phyloP scores from a whole-genome alignment of 73 alveolate species.

The Stentor roeselii region DNA sequence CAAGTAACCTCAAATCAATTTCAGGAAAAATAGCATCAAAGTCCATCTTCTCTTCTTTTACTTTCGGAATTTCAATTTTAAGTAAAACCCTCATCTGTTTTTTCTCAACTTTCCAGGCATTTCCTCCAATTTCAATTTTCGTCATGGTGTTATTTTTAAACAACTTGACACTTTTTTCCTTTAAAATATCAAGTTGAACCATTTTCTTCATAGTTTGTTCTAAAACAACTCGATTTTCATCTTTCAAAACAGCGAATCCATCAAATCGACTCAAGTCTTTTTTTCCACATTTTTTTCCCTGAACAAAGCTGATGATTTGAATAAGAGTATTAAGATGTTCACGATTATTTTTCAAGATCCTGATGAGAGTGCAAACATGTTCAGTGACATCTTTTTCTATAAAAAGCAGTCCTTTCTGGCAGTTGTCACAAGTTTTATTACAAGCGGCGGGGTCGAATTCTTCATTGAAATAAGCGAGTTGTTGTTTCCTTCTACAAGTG shows the following conservation, averaged over 20 bases:
- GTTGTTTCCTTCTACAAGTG: constrained; percentile 69
- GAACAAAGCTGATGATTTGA: background rate
- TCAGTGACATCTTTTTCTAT: constrained; percentile 10
- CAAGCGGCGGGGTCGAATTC: constrained; percentile 63
- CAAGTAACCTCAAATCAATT: background rate
- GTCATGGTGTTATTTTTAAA: background rate
- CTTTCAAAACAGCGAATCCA: background rate
- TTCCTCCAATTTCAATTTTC: background rate
- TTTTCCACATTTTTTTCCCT: background rate
- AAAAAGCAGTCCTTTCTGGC: constrained; percentile 32
- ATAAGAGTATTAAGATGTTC: background rate
- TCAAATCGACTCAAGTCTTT: background rate
- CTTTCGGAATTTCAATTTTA: background rate
- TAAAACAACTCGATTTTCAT: background rate
- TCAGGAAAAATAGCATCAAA: background rate
- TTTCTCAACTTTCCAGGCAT: background rate
- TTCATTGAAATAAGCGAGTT: constrained; percentile 72
- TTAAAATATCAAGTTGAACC: background rate
- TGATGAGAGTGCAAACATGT: background rate
- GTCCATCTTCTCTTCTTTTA: background rate
- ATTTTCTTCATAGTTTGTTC: background rate
- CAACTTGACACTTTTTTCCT: background rate
- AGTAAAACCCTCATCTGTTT: background rate
- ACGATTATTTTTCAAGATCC: background rate
- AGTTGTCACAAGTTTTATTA: constrained; percentile 59